Conservation (phyloP, 192 early-diverging fungal species). For the Phlyctochytrium bullatum region DNA sequence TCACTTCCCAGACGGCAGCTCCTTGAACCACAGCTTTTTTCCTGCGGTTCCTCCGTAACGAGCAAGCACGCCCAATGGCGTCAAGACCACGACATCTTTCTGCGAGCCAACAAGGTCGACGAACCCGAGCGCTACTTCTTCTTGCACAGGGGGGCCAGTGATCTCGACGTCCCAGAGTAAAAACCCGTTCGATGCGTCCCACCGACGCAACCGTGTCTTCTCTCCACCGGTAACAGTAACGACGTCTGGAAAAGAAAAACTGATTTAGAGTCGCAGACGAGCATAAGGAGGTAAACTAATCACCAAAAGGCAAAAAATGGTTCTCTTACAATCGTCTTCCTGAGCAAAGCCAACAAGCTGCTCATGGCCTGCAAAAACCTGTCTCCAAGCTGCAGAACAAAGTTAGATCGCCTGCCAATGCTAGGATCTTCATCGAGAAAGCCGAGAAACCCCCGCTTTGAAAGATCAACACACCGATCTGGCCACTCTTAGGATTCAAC, state of each 20-base stretch:
- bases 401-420: neutral
- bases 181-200: conserved; percentile 44
- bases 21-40: neutral
- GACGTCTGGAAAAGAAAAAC: conserved; percentile 23
- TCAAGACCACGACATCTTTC: neutral
- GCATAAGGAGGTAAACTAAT: too few relatives aligned
- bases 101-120: neutral
- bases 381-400: conserved; percentile 67
- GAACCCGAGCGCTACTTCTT: neutral
- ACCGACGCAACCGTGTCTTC: conserved; percentile 40
- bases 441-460: too few relatives aligned
- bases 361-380: conserved; percentile 60
- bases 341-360: conserved; percentile 43
- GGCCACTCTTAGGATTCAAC: conserved; percentile 63
- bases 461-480: conserved; percentile 51
- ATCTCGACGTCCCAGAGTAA: conserved; percentile 42
- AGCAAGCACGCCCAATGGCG: neutral
- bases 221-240: conserved; percentile 37
- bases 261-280: neutral
- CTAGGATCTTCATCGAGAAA: neutral
- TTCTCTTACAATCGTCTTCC: conserved; percentile 4
- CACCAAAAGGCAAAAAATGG: too few relatives aligned
- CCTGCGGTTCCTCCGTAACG: neutral
- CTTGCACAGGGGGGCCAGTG: too few relatives aligned
- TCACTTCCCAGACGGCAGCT: neutral